A percentile compares a stretch with the other conserved stretches of the same genome.
phyloP scores from a whole-genome alignment of 169 alveolate species.

The Theileria luwenshuni region DNA sequence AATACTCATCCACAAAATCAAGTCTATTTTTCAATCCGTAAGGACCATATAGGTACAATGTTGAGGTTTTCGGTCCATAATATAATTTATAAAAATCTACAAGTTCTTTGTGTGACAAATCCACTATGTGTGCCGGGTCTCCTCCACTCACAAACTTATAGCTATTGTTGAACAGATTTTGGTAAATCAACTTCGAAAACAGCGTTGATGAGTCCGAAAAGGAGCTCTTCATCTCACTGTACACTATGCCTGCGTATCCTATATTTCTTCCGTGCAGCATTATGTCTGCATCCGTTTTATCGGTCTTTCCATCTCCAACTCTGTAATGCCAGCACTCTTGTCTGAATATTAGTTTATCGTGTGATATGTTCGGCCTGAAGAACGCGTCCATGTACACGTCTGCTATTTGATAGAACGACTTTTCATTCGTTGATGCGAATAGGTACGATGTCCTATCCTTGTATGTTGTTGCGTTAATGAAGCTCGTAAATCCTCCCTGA shows the following conservation, averaged over 20 bases:
- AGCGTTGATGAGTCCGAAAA: constrained; percentile 55
- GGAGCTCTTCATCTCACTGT: constrained; percentile 73
- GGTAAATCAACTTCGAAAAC: constrained; percentile 47
- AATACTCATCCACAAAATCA: constrained; percentile 70
- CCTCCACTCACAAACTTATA: constrained; percentile 85
- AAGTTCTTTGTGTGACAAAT: constrained; percentile 76
- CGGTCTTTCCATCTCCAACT: constrained; percentile 57
- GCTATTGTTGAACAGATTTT: constrained; percentile 66
- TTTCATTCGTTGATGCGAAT: constrained; percentile 84
- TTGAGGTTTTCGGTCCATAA: constrained; percentile 83
- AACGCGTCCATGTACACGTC: constrained; percentile 79
- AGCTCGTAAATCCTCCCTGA: constrained; percentile 82
- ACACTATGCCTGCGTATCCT: constrained; percentile 74
- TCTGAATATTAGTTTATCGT: constrained; percentile 67
- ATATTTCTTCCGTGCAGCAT: constrained; percentile 48
- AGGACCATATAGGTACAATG: constrained; percentile 77
- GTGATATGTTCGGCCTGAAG: constrained; percentile 76
- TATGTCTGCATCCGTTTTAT: constrained; percentile 67
- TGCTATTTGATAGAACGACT: constrained; percentile 66
- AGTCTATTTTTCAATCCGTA: constrained; percentile 66
- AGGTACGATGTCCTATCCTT: constrained; percentile 86
- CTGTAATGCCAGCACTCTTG: constrained; percentile 89
- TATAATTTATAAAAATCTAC: constrained; percentile 71
- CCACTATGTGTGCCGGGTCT: constrained; percentile 82
- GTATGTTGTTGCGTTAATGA: constrained; percentile 84